Evolutionary conservation across 345 rosid species (phyloP).

Genomic region (Acer campestre): DNA sequence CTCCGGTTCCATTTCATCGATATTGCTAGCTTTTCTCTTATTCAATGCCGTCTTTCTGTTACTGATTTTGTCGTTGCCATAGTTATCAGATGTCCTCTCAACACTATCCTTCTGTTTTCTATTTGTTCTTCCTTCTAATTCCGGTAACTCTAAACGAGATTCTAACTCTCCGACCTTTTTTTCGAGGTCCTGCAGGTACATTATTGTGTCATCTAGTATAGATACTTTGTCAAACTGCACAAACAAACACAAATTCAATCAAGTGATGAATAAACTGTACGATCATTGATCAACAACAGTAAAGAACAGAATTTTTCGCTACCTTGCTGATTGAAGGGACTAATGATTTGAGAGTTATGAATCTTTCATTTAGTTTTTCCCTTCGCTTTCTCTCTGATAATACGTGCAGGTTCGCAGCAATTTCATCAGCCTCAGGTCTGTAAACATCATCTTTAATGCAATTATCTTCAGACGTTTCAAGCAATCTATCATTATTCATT

Average conservation of each 20-base stretch:
- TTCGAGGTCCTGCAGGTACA: slow-evolving; percentile 67
- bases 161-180: slow-evolving; percentile 70
- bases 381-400: slow-evolving; percentile 52
- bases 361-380: slow-evolving; percentile 56
- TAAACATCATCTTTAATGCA: slow-evolving; percentile 34
- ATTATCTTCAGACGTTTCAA: slow-evolving; percentile 40
- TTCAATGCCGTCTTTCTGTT: slow-evolving; percentile 31
- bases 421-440: slow-evolving; percentile 55
- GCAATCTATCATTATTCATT: slow-evolving; percentile 44
- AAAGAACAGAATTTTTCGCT: slow-evolving; percentile 21
- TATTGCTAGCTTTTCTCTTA: slow-evolving; percentile 65
- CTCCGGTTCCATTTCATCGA: slow-evolving; percentile 38
- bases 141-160: slow-evolving; percentile 41
- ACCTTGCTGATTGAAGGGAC: slow-evolving; percentile 80
- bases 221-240: slow-evolving; percentile 73
- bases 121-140: slow-evolving; percentile 38
- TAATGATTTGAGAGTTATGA: slow-evolving; percentile 62
- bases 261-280: not conserved
- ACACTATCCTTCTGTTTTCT: slow-evolving; percentile 48
- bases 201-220: slow-evolving; percentile 79
- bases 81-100: slow-evolving; percentile 69
- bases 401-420: slow-evolving; percentile 33
- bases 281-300: not conserved
- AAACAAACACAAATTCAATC: slow-evolving; percentile 11
- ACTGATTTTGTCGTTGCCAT: slow-evolving; percentile 32